These are phyloP conservation scores for Orbilia blumenaviensis DNA, from an alignment of 2,329 filamentous ascomycete species.

Conservation along the genomic window DNA sequence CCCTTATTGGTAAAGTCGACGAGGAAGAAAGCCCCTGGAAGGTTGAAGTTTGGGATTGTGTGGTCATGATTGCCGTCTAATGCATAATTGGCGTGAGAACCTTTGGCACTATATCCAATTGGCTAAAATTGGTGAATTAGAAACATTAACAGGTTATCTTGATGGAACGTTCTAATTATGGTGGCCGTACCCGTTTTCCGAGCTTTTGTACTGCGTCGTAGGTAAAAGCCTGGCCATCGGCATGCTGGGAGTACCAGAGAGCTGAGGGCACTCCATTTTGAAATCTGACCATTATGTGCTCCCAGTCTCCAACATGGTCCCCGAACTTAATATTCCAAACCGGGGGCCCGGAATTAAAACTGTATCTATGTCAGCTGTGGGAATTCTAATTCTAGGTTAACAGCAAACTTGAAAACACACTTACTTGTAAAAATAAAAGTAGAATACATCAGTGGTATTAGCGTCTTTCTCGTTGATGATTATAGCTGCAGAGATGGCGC, in stretches of 20 bases:
- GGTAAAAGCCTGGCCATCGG: constrained; percentile 70
- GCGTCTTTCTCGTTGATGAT: constrained; percentile 69
- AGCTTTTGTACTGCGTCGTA: constrained; percentile 68
- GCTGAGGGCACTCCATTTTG: constrained; percentile 66
- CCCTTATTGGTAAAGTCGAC: constrained; percentile 68
- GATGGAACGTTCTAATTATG: background rate
- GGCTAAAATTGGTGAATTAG: constrained; percentile 62
- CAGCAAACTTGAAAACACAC: constrained; percentile 45
- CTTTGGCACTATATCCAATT: constrained; percentile 69
- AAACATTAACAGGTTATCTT: constrained; percentile 5
- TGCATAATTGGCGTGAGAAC: constrained; percentile 73
- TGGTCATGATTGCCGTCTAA: constrained; percentile 70
- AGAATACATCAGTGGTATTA: constrained; percentile 65
- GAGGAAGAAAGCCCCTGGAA: constrained; percentile 65
- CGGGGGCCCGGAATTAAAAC: constrained; percentile 92
- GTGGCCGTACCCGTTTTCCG: constrained; percentile 57
- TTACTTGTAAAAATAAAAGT: constrained; percentile 71
- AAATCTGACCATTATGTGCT: constrained; percentile 75
- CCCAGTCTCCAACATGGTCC: constrained; percentile 74
- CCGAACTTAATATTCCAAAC: constrained; percentile 80
- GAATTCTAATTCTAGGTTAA: constrained; percentile 56
- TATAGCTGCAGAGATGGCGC: constrained; percentile 66
- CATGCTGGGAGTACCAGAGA: constrained; percentile 73
- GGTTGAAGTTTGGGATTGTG: constrained; percentile 69
- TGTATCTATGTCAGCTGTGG: constrained; percentile 75